Evolutionary conservation across 2,329 filamentous ascomycete species (phyloP).

Genomic region (Helminthosporium solani): DNA sequence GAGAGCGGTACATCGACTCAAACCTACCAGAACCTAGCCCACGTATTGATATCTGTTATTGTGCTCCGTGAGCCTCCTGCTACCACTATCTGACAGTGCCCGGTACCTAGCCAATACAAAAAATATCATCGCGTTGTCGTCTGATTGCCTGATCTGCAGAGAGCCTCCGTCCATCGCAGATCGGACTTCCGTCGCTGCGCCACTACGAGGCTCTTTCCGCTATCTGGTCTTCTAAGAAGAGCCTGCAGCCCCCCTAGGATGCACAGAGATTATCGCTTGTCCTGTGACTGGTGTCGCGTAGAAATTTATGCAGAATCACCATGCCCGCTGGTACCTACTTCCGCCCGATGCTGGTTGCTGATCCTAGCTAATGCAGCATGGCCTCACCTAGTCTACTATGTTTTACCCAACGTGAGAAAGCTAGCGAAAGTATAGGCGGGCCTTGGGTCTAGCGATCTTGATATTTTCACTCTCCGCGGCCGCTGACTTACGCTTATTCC

Average conservation of each 20-base stretch:
- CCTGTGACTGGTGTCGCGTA: slow-evolving; percentile 2
- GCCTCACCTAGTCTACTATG: not conserved
- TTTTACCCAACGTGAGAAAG: not conserved
- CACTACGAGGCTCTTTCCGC: slow-evolving; percentile 4
- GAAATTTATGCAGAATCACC: slow-evolving; percentile 6
- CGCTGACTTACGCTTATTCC: too few species aligned
- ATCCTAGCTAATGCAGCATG: slow-evolving; percentile 5
- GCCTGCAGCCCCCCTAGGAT: slow-evolving; percentile 4
- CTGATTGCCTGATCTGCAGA: slow-evolving; percentile 1
- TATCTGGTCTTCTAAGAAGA: slow-evolving; percentile 1
- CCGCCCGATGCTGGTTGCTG: slow-evolving; percentile 2
- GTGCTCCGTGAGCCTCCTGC: not conserved
- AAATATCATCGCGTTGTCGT: slow-evolving; percentile 3
- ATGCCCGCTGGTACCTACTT: slow-evolving; percentile 6
- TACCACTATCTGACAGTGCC: not conserved
- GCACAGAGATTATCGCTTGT: not conserved
- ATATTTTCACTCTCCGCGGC: not conserved
- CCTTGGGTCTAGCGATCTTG: not conserved
- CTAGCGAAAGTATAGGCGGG: not conserved
- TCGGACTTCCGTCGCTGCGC: slow-evolving; percentile 1
- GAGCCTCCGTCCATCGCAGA: slow-evolving; percentile 1
- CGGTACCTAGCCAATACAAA: slow-evolving; percentile 4
- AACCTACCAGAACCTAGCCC: slow-evolving; percentile 1
- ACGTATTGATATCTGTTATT: slow-evolving; percentile 5
- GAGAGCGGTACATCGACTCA: too few species aligned